Percentiles rank a stretch among this genome's conserved stretches.
Evolutionary conservation across 2,329 filamentous ascomycete genomes (phyloP).

Genomic region (Colletotrichum melonis): DNA sequence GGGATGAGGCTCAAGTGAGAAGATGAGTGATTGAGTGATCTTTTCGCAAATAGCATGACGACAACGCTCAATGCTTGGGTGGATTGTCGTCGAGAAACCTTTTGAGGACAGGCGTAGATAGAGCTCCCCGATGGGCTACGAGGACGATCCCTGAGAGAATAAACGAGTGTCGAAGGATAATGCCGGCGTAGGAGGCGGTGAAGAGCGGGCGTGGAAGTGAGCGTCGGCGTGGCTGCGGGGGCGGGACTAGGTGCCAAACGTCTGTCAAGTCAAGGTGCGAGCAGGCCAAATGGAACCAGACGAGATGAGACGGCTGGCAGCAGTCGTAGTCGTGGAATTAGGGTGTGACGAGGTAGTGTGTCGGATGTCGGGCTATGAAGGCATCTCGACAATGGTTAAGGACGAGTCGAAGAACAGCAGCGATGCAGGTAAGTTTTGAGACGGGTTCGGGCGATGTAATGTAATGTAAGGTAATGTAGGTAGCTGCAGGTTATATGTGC

Average conservation of each 20-base stretch:
- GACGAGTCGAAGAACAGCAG: slow-evolving; percentile 7
- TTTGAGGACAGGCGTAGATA: slow-evolving; percentile 8
- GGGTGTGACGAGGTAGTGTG: slow-evolving; percentile 19
- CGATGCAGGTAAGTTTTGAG: slow-evolving; percentile 10
- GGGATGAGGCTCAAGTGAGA: slow-evolving; percentile 11
- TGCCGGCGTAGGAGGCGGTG: slow-evolving; percentile 30
- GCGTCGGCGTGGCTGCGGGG: slow-evolving; percentile 20
- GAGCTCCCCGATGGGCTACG: slow-evolving; percentile 13
- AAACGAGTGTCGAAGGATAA: slow-evolving; percentile 35
- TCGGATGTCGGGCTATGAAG: slow-evolving; percentile 18
- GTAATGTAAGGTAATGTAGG: slow-evolving; percentile 34
- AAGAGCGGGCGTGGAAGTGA: slow-evolving; percentile 10
- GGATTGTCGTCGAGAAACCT: slow-evolving; percentile 4
- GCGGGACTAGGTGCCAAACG: slow-evolving; percentile 14
- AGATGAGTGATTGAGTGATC: neutral
- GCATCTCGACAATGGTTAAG: slow-evolving; percentile 17
- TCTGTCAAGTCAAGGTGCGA: neutral
- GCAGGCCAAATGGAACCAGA: neutral
- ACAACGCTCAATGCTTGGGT: neutral
- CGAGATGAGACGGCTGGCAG: slow-evolving; percentile 2
- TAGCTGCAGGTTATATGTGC: slow-evolving; percentile 41
- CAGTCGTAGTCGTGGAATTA: slow-evolving; percentile 8
- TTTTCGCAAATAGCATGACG: slow-evolving; percentile 34
- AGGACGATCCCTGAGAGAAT: slow-evolving; percentile 32
- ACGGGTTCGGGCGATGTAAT: slow-evolving; percentile 30